Conservation (phyloP, 1,284 basidiomycete genomes). For the Microbotryum violaceum region DNA sequence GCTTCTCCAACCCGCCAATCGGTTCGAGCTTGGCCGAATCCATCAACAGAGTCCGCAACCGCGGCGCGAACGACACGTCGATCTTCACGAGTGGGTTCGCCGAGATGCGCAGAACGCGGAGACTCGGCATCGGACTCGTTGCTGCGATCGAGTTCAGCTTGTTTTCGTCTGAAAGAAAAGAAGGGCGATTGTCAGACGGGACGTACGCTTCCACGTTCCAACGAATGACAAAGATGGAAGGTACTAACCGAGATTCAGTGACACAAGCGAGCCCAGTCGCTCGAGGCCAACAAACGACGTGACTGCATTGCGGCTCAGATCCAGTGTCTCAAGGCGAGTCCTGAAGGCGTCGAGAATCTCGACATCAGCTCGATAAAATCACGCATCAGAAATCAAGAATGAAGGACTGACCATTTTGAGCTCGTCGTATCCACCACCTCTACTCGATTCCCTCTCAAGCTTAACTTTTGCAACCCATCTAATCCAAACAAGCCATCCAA, state of each 20-base stretch:
- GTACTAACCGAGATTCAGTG: constrained; percentile 68
- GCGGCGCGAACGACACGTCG: constrained; percentile 59
- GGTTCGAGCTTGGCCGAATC: constrained; percentile 70
- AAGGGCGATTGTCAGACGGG: not conserved
- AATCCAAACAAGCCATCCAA: constrained; percentile 72
- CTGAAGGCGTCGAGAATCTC: constrained; percentile 42
- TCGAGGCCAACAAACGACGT: constrained; percentile 55
- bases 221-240: not conserved
- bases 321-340: constrained; percentile 71
- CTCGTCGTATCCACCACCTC: constrained; percentile 54
- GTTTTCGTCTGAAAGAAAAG: constrained; percentile 59
- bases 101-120: constrained; percentile 79
- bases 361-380: constrained; percentile 6
- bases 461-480: constrained; percentile 73
- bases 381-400: constrained; percentile 18
- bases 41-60: constrained; percentile 75
- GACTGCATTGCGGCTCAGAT: constrained; percentile 71
- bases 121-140: constrained; percentile 49
- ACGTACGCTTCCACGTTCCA: not conserved
- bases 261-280: constrained; percentile 56
- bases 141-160: constrained; percentile 43
- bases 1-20: constrained; percentile 47
- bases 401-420: constrained; percentile 59
- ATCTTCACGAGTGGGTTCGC: constrained; percentile 67
- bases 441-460: constrained; percentile 69